Base-by-base conservation (phyloP, 805 yeast species). In the Blastobotrys robertii region DNA sequence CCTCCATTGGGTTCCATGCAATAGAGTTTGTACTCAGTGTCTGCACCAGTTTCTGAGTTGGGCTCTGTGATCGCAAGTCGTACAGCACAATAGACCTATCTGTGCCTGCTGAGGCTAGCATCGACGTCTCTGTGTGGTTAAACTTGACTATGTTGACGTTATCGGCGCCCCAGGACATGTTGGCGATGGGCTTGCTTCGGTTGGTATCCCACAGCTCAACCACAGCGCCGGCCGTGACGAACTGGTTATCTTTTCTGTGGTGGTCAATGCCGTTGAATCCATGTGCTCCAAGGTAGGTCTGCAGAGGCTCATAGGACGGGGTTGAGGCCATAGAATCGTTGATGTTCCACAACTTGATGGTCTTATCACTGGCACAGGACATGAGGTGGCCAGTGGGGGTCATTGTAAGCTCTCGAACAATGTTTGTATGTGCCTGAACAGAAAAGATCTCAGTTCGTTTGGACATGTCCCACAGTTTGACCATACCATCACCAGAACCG, bases 1-100 rank as follows among this genome's bases (percentile, higher is more conserved):
- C 95, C 63, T 92, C 97, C 81, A 92, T 84, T 3, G 99, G 99
- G 64, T 92, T 92, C 97, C 97, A 92, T 44, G 87, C 73, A 19
- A 92, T 71, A 38, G 90, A 72, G 62, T 92, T 92, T 13, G 88
- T 84, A 55, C 94, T 73, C 73, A 92, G 70, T 13, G 77, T 68
- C 22, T 92, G 84, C 38, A 82, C 83, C 46, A 90, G 76, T 61
- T 88, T 90, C 63, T 94, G 97, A 4, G 94, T 78, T 10, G 98
- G 96, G 2, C 94, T 74, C 55, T 84, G 79, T 5, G 96, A 85
- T 56, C 98, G 76, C 39, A 85, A 69, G 62, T 92, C 99, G 62
- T 92, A 92, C 33, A 92, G 67, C 2, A 90, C 88, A 41, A 92
- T 72, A 1, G 96, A 82, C 56, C 94, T 83, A 62, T 92, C 98